phyloP scores from a whole-genome alignment of 179 eudicot genomes.

The Heliamphora pulchella region DNA sequence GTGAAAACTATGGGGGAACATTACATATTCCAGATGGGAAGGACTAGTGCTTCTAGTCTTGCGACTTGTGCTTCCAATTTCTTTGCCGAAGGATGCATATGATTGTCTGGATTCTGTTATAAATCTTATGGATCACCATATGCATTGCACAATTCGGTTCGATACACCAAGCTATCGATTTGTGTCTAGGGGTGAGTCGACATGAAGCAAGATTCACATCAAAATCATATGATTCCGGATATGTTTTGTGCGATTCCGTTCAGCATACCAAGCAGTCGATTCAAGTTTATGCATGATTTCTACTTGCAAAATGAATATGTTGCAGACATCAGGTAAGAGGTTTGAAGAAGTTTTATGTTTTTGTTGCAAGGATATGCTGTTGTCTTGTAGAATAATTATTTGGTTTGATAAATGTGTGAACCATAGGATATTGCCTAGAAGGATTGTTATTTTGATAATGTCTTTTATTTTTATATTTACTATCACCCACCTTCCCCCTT shows the following conservation, averaged over 20 bases:
- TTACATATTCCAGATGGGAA: slow-evolving; percentile 32
- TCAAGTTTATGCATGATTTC: not conserved
- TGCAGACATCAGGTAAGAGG: not conserved
- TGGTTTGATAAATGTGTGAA: not conserved
- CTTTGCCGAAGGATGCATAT: not conserved
- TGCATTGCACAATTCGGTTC: not conserved
- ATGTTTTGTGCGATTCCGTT: not conserved
- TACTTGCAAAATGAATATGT: not conserved
- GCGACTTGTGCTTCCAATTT: not conserved
- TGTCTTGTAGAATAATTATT: not conserved
- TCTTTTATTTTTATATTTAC: not conserved
- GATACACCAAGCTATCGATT: not conserved
- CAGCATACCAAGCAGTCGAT: not conserved
- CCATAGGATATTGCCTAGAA: not conserved
- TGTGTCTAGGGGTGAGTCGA: not conserved
- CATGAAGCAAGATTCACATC: not conserved
- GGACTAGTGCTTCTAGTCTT: slow-evolving; percentile 10
- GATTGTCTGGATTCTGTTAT: not conserved
- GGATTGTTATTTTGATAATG: not conserved
- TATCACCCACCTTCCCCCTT: not conserved
- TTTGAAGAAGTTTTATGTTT: not conserved
- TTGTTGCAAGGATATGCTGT: not conserved
- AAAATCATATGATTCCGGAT: not conserved
- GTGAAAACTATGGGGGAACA: slow-evolving; percentile 73
- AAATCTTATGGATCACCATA: not conserved